Conservation (phyloP, 345 rosid species). For the Dipteronia sinensis region DNA sequence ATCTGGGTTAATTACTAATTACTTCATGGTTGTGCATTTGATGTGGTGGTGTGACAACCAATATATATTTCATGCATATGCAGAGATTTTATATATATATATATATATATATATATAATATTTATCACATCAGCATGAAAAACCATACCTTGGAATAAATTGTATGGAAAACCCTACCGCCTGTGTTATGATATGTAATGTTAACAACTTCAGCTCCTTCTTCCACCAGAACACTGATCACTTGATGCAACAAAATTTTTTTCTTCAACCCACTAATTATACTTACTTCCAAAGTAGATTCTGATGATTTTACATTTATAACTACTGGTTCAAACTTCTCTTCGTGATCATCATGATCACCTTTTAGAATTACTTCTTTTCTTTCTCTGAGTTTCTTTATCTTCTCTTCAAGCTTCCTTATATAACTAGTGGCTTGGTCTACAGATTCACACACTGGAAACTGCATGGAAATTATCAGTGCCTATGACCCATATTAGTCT, state of each 20-base stretch:
- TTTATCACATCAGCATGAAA: too few species aligned
- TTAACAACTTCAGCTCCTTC: slow-evolving; percentile 22
- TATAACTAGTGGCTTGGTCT: slow-evolving; percentile 7
- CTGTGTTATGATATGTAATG: background rate
- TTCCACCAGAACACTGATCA: slow-evolving; percentile 13
- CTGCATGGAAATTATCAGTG: background rate
- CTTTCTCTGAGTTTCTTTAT: background rate
- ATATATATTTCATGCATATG: too few species aligned
- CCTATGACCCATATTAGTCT: too few species aligned
- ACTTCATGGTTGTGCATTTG: too few species aligned
- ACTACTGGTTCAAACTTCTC: background rate
- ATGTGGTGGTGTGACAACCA: too few species aligned
- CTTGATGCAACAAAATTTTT: background rate
- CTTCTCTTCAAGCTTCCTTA: slow-evolving; percentile 8
- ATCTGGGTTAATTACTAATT: too few species aligned
- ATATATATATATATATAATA: too few species aligned
- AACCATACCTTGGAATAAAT: slow-evolving; percentile 13
- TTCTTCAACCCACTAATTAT: background rate
- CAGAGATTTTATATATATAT: too few species aligned
- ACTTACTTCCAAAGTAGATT: slow-evolving; percentile 10
- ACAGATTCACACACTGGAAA: background rate
- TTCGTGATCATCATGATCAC: background rate
- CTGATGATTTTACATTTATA: background rate
- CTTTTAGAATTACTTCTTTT: background rate
- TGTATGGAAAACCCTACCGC: background rate